Conservation (phyloP, 1,139 yeast genomes). For the Yamadazyma mexicana region DNA sequence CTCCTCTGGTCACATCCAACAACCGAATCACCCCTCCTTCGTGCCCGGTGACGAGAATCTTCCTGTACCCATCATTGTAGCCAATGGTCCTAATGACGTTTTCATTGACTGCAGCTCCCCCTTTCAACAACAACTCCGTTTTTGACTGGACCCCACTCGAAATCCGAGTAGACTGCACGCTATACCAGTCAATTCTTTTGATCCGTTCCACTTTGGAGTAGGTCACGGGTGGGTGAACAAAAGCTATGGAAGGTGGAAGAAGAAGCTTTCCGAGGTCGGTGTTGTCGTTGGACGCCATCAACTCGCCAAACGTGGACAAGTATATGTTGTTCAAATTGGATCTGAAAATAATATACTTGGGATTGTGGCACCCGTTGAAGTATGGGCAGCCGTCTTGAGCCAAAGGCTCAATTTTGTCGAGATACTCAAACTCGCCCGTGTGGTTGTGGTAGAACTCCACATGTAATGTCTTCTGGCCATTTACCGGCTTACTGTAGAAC, state of each 20-base stretch:
- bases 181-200: slow-evolving; percentile 70
- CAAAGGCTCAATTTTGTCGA: slow-evolving; percentile 32
- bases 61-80: slow-evolving; percentile 52
- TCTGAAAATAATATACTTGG: slow-evolving; percentile 56
- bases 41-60: slow-evolving; percentile 79
- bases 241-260: slow-evolving; percentile 77
- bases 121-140: slow-evolving; percentile 50
- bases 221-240: slow-evolving; percentile 77
- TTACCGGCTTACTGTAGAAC: slow-evolving; percentile 67
- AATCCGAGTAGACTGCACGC: slow-evolving; percentile 54
- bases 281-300: slow-evolving; percentile 48
- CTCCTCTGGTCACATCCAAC: slow-evolving; percentile 82
- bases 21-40: slow-evolving; percentile 74
- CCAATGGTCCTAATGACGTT: slow-evolving; percentile 47
- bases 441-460: slow-evolving; percentile 23
- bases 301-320: slow-evolving; percentile 26
- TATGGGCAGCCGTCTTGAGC: slow-evolving; percentile 50
- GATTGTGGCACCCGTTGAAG: slow-evolving; percentile 71
- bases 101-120: slow-evolving; percentile 63
- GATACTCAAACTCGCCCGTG: slow-evolving; percentile 21
- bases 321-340: slow-evolving; percentile 55
- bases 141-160: slow-evolving; percentile 42
- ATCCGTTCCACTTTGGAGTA: slow-evolving; percentile 54
- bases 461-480: slow-evolving; percentile 37
- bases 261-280: slow-evolving; percentile 56